phyloP scores from a whole-genome alignment of 2,329 filamentous ascomycete genomes.

The Fusarium floridanum region DNA sequence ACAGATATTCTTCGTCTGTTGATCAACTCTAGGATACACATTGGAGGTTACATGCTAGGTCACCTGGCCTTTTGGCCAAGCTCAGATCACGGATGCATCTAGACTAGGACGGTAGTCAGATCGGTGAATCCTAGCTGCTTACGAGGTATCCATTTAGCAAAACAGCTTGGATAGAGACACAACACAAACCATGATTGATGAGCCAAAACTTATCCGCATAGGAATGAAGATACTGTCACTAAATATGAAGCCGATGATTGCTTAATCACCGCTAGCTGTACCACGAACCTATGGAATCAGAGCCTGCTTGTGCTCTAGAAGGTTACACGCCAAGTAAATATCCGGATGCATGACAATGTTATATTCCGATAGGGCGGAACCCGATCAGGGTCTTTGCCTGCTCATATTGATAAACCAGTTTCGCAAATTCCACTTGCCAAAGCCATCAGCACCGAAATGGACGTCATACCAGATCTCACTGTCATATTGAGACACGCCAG shows the following conservation, averaged over 20 bases:
- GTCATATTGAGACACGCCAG: neutral
- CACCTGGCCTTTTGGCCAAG: neutral
- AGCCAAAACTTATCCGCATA: neutral
- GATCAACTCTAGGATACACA: neutral
- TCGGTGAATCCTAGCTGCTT: neutral
- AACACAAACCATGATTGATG: neutral
- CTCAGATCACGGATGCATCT: neutral
- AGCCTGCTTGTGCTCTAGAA: neutral
- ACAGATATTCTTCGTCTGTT: neutral
- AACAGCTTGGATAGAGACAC: neutral
- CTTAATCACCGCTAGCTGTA: neutral
- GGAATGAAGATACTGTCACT: neutral
- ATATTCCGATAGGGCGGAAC: slow-evolving; percentile 10
- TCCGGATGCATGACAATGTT: neutral
- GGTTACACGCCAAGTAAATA: slow-evolving; percentile 2
- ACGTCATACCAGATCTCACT: neutral
- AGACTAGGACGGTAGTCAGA: neutral
- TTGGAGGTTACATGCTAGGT: neutral
- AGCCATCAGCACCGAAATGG: neutral
- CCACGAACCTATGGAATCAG: neutral
- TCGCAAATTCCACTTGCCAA: neutral
- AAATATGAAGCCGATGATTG: neutral
- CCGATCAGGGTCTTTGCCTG: neutral
- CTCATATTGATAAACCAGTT: neutral
- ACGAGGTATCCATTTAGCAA: neutral